phyloP scores from a whole-genome alignment of 768 basidiomycete genomes.

The Phaffia australis region DNA sequence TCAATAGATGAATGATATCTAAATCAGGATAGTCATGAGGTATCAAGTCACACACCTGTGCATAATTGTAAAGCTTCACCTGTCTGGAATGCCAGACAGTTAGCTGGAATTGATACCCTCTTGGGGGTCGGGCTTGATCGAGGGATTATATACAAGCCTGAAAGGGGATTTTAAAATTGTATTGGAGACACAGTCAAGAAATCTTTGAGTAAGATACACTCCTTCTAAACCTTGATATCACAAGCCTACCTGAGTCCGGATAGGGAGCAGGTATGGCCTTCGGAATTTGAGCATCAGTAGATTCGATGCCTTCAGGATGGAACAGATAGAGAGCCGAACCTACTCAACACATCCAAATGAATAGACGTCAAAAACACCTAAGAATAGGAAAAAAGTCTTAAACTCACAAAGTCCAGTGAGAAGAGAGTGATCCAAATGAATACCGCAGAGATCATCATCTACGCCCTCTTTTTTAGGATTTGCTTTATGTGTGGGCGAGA shows the following conservation, averaged over 20 bases:
- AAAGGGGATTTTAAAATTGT: no score
- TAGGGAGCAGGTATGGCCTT: slow-evolving; percentile 56
- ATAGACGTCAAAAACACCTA: not conserved
- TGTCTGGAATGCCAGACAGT: slow-evolving; percentile 89
- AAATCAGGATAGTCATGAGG: not conserved
- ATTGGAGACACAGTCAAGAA: no score
- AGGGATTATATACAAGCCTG: slow-evolving; percentile 79
- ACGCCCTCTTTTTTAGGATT: slow-evolving; percentile 35
- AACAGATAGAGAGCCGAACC: slow-evolving; percentile 67
- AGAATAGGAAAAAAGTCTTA: not conserved
- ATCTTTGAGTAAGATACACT: no score
- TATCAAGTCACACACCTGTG: slow-evolving; percentile 41
- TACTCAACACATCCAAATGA: slow-evolving; percentile 5
- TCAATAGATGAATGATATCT: not conserved
- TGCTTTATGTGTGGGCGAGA: slow-evolving; percentile 51
- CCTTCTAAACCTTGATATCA: no score
- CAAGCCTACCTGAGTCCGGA: slow-evolving; percentile 43
- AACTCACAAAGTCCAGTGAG: slow-evolving; percentile 80
- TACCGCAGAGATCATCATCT: slow-evolving; percentile 81
- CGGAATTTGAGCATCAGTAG: slow-evolving; percentile 34
- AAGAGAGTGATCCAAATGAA: slow-evolving; percentile 72
- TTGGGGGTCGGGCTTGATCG: slow-evolving; percentile 57
- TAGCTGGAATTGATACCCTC: slow-evolving; percentile 69
- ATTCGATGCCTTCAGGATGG: slow-evolving; percentile 37
- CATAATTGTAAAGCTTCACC: slow-evolving; percentile 90